These are phyloP conservation scores for Saururus chinensis DNA, from an alignment of 164 flowering plant genomes.

Conservation along the genomic window DNA sequence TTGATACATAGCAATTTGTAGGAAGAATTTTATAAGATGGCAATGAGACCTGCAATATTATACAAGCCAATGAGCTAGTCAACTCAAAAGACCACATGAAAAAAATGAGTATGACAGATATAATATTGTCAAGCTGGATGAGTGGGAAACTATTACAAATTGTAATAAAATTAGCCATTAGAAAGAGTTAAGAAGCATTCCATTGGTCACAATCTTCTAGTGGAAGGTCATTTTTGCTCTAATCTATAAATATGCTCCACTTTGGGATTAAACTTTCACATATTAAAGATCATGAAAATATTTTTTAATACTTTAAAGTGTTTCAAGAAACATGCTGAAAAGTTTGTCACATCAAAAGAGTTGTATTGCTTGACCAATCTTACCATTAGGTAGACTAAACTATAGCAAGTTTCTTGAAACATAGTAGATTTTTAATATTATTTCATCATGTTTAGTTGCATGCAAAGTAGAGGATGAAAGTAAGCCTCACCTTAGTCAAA, in stretches of 20 bases:
- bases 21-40: no score
- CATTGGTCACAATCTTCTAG: no score
- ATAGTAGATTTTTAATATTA: neutral
- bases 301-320: neutral
- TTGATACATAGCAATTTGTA: no score
- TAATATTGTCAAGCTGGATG: no score
- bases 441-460: neutral
- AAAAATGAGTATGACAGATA: no score
- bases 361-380: neutral
- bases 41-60: no score
- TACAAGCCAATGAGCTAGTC: no score
- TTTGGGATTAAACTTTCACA: neutral
- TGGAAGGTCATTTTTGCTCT: no score
- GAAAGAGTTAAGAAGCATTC: no score
- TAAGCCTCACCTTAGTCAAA: slow-evolving; percentile 40
- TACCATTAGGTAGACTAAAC: neutral
- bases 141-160: no score
- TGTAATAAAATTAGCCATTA: no score
- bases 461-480: neutral
- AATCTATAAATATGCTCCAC: neutral
- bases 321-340: neutral
- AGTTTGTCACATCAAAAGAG: neutral
- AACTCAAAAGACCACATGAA: no score
- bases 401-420: neutral
- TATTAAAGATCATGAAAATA: neutral